Evolutionary conservation across 352 stramenopile genomes (phyloP), one percentile per base, ranked within the genome.

Genomic region (Globisporangium radiosum): DNA sequence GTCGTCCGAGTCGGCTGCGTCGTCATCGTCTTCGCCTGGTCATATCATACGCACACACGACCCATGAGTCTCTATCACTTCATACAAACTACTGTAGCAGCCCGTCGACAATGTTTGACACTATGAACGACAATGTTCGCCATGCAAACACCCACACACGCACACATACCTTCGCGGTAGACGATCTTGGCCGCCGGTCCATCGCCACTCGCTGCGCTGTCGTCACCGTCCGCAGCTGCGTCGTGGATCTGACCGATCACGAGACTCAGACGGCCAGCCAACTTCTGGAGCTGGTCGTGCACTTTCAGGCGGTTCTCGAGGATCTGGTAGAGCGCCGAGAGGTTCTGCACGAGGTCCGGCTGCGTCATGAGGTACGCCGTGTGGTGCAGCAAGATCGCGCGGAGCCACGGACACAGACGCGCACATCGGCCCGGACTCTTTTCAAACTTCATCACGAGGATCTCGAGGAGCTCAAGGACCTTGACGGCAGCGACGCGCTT

Each of bases 241-340:
- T 88, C 82, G 55, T 94, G 73, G 61, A 94, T 90, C 69, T 94
- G 85, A 15, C 83, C 85, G 25, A 94, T 78, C 33, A 94, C 79
- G 13, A 94, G 64, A 60, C 83, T 88, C 55, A 94, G 64, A 5
- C 85, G 85, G 39, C 85, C 85, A 10, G 83, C 80, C 37, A 94
- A 78, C 70, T 91, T 90, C 70, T 94, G 85, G 59, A 94, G 75
- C 61, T 88, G 78, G 54, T 78, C 74, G 64, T 92, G 83, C 51
- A 92, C 81, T 65, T 90, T 84, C 50, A 94, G 70, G 7, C 85
- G 73, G 51, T 88, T 83, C 65, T 94, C 82, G 13, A 94, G 62
- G 14, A 89, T 81, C 70, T 94, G 85, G 73, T 94, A 94, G 10
- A 94, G 68, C 53, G 75, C 79, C 56, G 81, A 89, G 14, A 94